Evolutionary conservation across 2,329 filamentous ascomycete species (phyloP), one percentile per base, ranked within the genome.

Genomic region (Colletotrichum spaethianum): DNA sequence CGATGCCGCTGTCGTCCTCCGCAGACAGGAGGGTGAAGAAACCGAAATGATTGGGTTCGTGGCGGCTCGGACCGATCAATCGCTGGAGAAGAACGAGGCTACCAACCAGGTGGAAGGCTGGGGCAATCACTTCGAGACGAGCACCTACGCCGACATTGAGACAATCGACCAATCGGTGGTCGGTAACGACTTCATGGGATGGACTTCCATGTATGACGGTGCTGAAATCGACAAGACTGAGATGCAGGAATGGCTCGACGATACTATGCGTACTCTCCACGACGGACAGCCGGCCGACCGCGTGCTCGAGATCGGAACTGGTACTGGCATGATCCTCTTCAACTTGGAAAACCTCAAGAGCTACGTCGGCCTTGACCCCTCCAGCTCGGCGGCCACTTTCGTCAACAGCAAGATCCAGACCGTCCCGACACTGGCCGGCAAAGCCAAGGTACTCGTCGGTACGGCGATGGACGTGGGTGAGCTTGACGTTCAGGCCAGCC

Each of bases 181-280:
- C 46, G 79, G 79, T 0, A 63, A 65, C 3, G 79, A 81, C 42
- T 81, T 81, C 28, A 73, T 72, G 0, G 76, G 75, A 4, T 81
- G 80, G 80, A 79, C 73, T 2, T 81, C 80, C 0, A 79, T 79
- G 76, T 80, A 79, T 31, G 75, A 80, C 42, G 79, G 78, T 2
- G 68, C 14, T 0, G 18, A 68, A 0, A 78, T 81, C 2, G 75
- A 78, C 48, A 76, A 73, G 48, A 59, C 0, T 0, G 78, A 81
- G 31, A 81, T 81, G 80, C 62, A 76, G 2, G 79, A 80, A 59
- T 81, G 80, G 80, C 73, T 81, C 0, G 75, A 79, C 11, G 80
- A 81, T n/a, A 79, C 79, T 0, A 78, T 80, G 1, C 0, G 63
- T 63, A 12, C 73, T 76, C 16, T 74, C 68, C 11, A 44, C 44